Evolutionary conservation across 2,329 filamentous ascomycete genomes (phyloP), one percentile per base, ranked within the genome.

Genomic region (Cytospora schulzeri): DNA sequence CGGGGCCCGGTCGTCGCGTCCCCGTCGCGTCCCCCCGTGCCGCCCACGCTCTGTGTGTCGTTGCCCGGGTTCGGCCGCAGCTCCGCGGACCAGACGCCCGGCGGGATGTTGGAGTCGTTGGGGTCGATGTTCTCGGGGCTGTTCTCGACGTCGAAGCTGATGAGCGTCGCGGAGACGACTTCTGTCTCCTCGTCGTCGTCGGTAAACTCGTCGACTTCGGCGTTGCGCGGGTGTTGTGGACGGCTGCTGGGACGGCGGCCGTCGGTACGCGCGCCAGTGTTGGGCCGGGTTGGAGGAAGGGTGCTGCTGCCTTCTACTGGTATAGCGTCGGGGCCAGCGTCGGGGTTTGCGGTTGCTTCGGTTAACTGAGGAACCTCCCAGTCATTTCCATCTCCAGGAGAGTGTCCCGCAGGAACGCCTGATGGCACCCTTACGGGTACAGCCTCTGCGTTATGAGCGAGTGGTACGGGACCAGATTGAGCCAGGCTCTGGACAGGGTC

Each of bases 71-170:
- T 86, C 3, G 84, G 83, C 0, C 85, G 80, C 22, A 87, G 72
- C 70, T 88, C 85, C 15, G 85, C 85, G 4, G 83, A 85, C 85
- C 85, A 88, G 1, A 84, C 72, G 17, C 83, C 84, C 1, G 81
- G 76, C 1, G 81, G 81, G 3, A 79, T 77, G 56, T 85, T 66
- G 31, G 31, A 51, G 41, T 66, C 62, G 26, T 65, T 60, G 48
- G 66, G 66, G 22, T 62, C 63, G 1, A 58, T 82, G 3, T 77
- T 79, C 0, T 82, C 76, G 55, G 86, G 84, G 4, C 80, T 82
- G 0, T 84, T 81, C 67, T 88, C 85, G 31, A 87, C 84, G 63
- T 88, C 85, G 63, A 88, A 87, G 68, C 83, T 86, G 59, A 88
- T 86, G 6, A 87, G 74, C 0, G 84, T 86, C 1, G 84, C 81